phyloP scores from a whole-genome alignment of 1,284 basidiomycete species.

The Trichosporon coremiiforme region DNA sequence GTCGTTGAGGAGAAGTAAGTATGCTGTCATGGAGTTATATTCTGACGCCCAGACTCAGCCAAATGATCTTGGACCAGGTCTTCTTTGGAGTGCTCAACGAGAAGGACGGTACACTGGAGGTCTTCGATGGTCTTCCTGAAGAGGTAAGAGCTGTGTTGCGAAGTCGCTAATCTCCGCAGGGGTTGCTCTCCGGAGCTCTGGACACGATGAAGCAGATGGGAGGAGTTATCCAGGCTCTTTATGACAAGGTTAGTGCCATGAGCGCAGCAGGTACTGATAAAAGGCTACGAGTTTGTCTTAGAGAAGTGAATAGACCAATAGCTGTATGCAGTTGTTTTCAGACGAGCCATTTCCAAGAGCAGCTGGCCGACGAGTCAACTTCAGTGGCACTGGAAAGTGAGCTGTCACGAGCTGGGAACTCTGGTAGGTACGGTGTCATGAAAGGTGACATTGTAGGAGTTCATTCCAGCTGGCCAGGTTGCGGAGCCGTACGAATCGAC shows the following conservation, averaged over 20 bases:
- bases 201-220: constrained; percentile 86
- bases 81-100: constrained; percentile 94
- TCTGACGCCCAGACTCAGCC: constrained; percentile 68
- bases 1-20: constrained; percentile 92
- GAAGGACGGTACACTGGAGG: constrained; percentile 84
- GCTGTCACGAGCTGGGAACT: no score
- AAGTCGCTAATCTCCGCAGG: constrained; percentile 28
- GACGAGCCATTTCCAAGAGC: no score
- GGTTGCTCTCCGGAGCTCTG: constrained; percentile 67
- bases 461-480: no score
- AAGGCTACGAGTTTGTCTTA: constrained; percentile 33
- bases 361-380: no score
- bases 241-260: constrained; percentile 69
- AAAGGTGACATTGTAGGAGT: no score
- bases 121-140: constrained; percentile 80
- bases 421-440: no score
- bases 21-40: neutral
- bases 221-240: constrained; percentile 87
- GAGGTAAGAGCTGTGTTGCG: constrained; percentile 63
- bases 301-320: neutral
- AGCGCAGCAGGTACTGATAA: constrained; percentile 12
- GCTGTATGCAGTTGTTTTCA: constrained; percentile 3
- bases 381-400: no score
- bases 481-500: no score
- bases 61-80: constrained; percentile 97